Evolutionary conservation across 805 yeast genomes (phyloP), one percentile per base, ranked within the genome.

Genomic region (Candida sanyiensis): DNA sequence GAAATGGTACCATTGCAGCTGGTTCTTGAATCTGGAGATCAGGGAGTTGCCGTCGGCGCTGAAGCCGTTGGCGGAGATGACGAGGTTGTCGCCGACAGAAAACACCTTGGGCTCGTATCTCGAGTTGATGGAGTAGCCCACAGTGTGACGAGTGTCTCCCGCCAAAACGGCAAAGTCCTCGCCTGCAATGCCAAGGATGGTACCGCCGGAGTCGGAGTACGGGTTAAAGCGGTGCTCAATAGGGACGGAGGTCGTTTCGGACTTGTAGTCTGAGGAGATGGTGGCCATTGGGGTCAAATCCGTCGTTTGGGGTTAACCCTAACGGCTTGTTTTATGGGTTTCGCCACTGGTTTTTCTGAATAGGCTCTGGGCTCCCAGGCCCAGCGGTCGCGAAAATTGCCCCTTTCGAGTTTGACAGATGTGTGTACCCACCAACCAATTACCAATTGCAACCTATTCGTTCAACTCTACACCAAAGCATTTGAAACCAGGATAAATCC

Each of bases 81-180:
- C 73, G 38, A 93, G 70, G 57, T 83, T 73, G 61, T 90, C 97
- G 36, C 97, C 97, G 43, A 86, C 83, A 50, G 81, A 76, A 54
- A 85, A 82, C 40, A 93, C 84, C 62, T 87, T 89, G 30, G 95
- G 93, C 61, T 86, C 93, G 61, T 83, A 80, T 57, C 98, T 79
- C 8, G 97, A 80, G 61, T 93, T 88, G 61, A 93, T 93, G 46
- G 85, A 80, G 65, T 88, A 93, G 17, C 97, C 98, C 15, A 83
- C 80, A 5, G 95, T 86, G 56, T 84, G 94, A 69, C 98, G 82
- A n/a, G 98, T 93, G 62, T 93, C 98, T 33, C 97, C 97, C 1
- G 98, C 98, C 45, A 93, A 70, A 25, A 93, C 93, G 15, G 96
- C 96, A 56, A 88, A 93, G 63, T 93, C 97, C 60, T 87, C 85